Conservation (phyloP, 73 alveolate genomes). For the Paramecium sexaurelia region DNA sequence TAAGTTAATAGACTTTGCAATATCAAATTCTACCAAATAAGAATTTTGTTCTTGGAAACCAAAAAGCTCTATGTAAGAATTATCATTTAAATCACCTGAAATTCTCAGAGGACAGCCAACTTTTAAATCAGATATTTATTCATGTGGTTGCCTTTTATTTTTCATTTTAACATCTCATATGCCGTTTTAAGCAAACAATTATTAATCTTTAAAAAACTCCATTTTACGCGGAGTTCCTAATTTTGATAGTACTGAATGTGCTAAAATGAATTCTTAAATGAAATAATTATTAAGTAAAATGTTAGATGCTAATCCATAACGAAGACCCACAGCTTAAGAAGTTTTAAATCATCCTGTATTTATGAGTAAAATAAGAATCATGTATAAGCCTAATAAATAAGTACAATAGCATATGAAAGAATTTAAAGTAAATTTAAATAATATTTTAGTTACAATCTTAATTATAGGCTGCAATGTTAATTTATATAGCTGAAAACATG, state of each 20-base stretch:
- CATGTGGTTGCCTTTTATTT: conserved; percentile 7
- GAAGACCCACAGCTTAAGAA: background rate
- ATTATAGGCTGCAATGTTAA: background rate
- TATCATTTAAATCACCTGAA: background rate
- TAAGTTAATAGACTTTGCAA: conserved; percentile 8
- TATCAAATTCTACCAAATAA: background rate
- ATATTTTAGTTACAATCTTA: background rate
- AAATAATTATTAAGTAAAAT: conserved; percentile 1
- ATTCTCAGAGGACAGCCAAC: background rate
- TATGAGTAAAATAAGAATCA: background rate
- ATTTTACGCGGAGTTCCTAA: background rate
- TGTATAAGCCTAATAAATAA: conserved; percentile 9
- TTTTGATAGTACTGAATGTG: background rate
- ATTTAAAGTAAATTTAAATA: background rate
- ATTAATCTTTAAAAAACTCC: background rate
- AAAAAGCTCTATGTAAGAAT: background rate
- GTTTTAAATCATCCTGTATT: background rate
- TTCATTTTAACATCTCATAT: conserved; percentile 9
- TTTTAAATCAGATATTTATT: conserved; percentile 12
- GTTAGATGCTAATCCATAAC: background rate
- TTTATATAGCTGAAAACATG: conserved; percentile 22
- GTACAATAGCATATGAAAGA: background rate
- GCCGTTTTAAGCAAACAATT: conserved; percentile 30
- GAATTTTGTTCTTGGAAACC: background rate
- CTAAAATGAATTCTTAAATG: background rate